Base-by-base conservation (phyloP, 225 moss, liverwort and hornwort genomes). In the Bryoerythrophyllum caledonicum region DNA sequence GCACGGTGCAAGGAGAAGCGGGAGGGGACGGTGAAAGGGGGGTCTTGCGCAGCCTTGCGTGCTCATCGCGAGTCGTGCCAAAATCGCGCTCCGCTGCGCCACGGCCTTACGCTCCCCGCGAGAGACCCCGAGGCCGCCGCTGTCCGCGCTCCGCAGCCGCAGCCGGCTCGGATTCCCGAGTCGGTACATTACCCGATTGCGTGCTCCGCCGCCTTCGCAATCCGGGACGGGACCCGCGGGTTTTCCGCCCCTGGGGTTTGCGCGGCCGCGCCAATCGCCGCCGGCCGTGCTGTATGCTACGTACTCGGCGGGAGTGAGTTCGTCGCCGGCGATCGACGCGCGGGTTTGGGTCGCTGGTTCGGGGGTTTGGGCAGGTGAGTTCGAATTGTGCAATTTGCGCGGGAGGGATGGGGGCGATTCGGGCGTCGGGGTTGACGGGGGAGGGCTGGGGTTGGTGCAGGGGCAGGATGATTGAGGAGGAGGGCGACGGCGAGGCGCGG, bases 401-500 rank as follows among this genome's bases (percentile, higher is more conserved):
- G 13, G 71, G 59, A 0, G 65, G 48, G 35, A 74, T n/a, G 48
- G 57, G 1, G 74, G 54, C 19, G 4, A 49, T 26, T 71, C n/a
- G n/a, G 7, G 52, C 3, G 73, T 48, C n/a, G n/a, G 25, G n/a
- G 53, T 20, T 61, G 73, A 15, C 19, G 48, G 48, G 48, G 48
- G 17, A 19, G 19, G 48, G 48, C 48, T 17, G 48, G 48, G 17
- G 48, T 13, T 19, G 48, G 35, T 5, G 24, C 80, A 79, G 78
- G 76, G 73, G 53, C 67, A 76, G 69, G 80, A 80, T 77, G 82
- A 82, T 86, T 57, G 80, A 82, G 23, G 80, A 77, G 77, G 86
- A 82, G 80, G 82, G 80, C 38, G 86, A 86, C 63, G 73, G 52
- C 57, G 82, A 80, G 66, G 86, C 76, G 41, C 76, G 77, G 63